These are phyloP conservation scores for Ceratocystis ficicola DNA, from an alignment of 2,329 filamentous ascomycete species.

Conservation along the genomic window DNA sequence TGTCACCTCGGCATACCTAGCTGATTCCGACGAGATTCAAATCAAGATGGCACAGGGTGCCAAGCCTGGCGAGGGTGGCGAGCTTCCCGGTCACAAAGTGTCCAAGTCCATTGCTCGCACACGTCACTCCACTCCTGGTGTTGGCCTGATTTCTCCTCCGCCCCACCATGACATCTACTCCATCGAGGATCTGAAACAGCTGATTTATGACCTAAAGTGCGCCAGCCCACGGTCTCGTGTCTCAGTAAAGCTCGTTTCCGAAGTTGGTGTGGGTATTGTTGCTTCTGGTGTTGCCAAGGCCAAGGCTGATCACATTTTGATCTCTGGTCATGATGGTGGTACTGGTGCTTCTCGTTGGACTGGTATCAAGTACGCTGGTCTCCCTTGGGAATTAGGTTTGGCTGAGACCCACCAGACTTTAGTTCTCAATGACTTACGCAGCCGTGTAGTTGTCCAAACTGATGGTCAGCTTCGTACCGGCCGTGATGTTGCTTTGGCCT, in stretches of 20 bases:
- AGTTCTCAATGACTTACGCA: constrained; percentile 88
- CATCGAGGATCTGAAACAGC: constrained; percentile 92
- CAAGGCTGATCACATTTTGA: constrained; percentile 91
- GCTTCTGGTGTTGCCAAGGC: constrained; percentile 96
- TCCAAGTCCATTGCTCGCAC: constrained; percentile 88
- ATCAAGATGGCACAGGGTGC: constrained; percentile 99
- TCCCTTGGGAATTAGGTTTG: constrained; percentile 92
- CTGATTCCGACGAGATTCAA: constrained; percentile 89
- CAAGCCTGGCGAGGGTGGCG: constrained; percentile 94
- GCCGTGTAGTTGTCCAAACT: constrained; percentile 89
- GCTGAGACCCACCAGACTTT: constrained; percentile 95
- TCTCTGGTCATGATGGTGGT: constrained; percentile 92
- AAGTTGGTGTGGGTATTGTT: constrained; percentile 94
- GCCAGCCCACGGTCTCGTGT: constrained; percentile 84
- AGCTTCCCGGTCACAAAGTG: constrained; percentile 93
- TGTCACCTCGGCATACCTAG: constrained; percentile 87
- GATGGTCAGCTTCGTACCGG: constrained; percentile 90
- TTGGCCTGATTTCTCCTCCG: constrained; percentile 88
- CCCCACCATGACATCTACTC: constrained; percentile 98
- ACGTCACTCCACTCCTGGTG: constrained; percentile 88
- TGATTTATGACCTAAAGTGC: constrained; percentile 96
- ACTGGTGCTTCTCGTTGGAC: constrained; percentile 96
- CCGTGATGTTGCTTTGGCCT: constrained; percentile 86
- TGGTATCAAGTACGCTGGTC: constrained; percentile 94
- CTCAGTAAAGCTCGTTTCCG: constrained; percentile 94